phyloP scores from a whole-genome alignment of 1,284 basidiomycete species.

The Athelia sp. region DNA sequence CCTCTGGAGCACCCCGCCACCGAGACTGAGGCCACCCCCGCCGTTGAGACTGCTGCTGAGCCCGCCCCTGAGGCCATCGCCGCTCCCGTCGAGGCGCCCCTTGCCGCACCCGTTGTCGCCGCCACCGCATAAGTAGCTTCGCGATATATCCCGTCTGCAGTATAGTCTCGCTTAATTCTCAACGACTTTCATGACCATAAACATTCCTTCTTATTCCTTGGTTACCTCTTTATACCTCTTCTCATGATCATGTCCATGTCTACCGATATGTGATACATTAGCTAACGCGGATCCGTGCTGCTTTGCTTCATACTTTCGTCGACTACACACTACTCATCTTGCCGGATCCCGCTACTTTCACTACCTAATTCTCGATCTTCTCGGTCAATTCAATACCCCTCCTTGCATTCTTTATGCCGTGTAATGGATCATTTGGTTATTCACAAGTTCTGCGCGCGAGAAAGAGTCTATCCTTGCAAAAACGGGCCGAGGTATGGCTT shows the following conservation, averaged over 20 bases:
- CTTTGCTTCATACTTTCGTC: not conserved
- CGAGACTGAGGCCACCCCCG: too few species aligned
- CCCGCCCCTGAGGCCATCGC: slow-evolving; percentile 22
- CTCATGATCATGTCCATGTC: not conserved
- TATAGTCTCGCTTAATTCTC: slow-evolving; percentile 21
- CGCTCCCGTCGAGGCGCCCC: slow-evolving; percentile 7
- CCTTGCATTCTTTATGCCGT: not conserved
- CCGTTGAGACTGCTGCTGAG: slow-evolving; percentile 30
- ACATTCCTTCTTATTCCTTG: slow-evolving; percentile 33
- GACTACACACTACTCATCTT: not conserved
- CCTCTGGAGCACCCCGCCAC: slow-evolving; percentile 69
- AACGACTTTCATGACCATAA: slow-evolving; percentile 59
- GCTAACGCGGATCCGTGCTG: not conserved
- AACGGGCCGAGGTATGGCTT: too few species aligned
- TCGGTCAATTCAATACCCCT: slow-evolving; percentile 1
- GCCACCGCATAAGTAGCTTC: slow-evolving; percentile 52
- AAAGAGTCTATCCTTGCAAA: too few species aligned
- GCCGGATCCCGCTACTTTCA: slow-evolving; percentile 1
- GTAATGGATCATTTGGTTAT: too few species aligned
- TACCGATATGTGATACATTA: not conserved
- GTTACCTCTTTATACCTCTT: not conserved
- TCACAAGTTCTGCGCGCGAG: too few species aligned
- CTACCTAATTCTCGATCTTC: not conserved
- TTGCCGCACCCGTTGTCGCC: slow-evolving; percentile 44
- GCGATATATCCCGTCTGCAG: slow-evolving; percentile 12